These are phyloP conservation scores for Cadophora luteo-olivacea DNA, from an alignment of 2,329 filamentous ascomycete species.

Conservation along the genomic window DNA sequence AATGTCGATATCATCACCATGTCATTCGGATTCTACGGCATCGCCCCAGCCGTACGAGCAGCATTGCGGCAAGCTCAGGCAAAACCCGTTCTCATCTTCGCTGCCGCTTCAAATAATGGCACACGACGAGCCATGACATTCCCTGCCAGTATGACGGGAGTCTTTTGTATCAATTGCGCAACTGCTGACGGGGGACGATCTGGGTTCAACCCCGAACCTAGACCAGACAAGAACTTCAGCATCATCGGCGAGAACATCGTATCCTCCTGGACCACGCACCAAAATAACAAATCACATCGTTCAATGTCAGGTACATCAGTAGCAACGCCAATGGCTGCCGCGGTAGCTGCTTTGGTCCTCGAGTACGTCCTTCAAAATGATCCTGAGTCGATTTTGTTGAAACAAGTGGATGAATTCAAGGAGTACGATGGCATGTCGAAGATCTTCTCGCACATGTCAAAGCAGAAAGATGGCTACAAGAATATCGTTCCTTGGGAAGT, in stretches of 20 bases:
- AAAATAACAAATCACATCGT: background rate
- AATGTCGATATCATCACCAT: constrained; percentile 39
- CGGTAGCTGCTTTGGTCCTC: constrained; percentile 36
- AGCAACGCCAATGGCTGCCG: constrained; percentile 39
- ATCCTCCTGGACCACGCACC: constrained; percentile 32
- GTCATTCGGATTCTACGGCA: constrained; percentile 33
- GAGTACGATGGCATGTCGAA: constrained; percentile 21
- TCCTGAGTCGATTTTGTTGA: constrained; percentile 8
- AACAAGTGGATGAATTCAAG: constrained; percentile 20
- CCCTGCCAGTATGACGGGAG: constrained; percentile 27
- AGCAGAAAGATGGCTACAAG: constrained; percentile 8
- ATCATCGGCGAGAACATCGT: constrained; percentile 37
- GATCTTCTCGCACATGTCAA: constrained; percentile 20
- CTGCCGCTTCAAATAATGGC: constrained; percentile 35
- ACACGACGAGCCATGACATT: constrained; percentile 26
- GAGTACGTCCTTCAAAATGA: constrained; percentile 28
- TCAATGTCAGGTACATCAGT: constrained; percentile 38
- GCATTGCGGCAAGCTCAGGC: constrained; percentile 26
- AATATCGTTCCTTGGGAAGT: constrained; percentile 27
- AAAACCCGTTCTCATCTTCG: constrained; percentile 30
- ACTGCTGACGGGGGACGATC: constrained; percentile 26
- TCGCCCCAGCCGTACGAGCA: background rate
- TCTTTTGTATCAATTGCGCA: constrained; percentile 34
- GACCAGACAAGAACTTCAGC: constrained; percentile 33
- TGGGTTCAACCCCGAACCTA: constrained; percentile 34